Evolutionary conservation across 257 asterid species (phyloP).

Genomic region (Penstemon eatonii): DNA sequence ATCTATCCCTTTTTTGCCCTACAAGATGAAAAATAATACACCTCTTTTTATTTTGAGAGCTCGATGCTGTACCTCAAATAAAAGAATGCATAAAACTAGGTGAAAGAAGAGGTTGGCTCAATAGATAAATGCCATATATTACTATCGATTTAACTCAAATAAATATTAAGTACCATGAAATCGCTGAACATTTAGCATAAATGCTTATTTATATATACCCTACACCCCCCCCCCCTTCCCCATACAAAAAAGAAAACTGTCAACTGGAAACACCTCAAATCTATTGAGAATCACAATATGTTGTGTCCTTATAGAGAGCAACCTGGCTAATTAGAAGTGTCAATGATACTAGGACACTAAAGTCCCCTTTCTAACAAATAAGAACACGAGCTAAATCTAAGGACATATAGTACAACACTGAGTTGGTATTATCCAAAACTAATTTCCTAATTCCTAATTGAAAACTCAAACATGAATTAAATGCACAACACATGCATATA

Average conservation of each 20-base stretch:
- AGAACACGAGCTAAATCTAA: neutral
- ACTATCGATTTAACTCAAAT: neutral
- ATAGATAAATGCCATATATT: constrained; percentile 1
- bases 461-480: neutral
- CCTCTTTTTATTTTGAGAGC: constrained; percentile 42
- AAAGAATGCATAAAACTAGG: constrained; percentile 20
- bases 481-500: neutral
- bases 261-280: too few relatives aligned
- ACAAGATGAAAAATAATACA: constrained; percentile 53
- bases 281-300: too few relatives aligned
- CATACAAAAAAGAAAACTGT: too few relatives aligned
- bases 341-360: too few relatives aligned
- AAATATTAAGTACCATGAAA: constrained; percentile 4
- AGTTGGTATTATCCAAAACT: neutral
- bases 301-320: too few relatives aligned
- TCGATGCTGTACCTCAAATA: constrained; percentile 32
- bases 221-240: too few relatives aligned
- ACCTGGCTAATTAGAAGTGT: too few relatives aligned
- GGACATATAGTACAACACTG: too few relatives aligned
- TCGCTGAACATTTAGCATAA: neutral
- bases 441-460: constrained; percentile 10
- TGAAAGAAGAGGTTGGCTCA: constrained; percentile 19
- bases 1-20: constrained; percentile 66
- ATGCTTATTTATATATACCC: neutral
- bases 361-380: too few relatives aligned